phyloP scores from a whole-genome alignment of 2,329 filamentous ascomycete species.

The Chaetomiaceae sp. region DNA sequence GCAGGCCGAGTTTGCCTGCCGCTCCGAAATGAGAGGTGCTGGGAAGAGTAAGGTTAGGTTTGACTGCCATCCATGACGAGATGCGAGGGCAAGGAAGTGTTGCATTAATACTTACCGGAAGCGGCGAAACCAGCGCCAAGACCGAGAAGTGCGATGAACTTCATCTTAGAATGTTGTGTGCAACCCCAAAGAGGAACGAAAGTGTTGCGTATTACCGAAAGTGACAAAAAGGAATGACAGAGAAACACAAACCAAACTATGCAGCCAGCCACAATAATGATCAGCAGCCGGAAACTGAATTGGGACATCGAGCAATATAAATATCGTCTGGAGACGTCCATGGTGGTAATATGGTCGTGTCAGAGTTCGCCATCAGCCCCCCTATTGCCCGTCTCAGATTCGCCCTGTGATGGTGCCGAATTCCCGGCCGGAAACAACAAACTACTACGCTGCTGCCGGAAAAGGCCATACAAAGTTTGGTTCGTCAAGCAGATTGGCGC shows the following conservation, averaged over 20 bases:
- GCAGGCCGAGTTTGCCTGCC: conserved; percentile 38
- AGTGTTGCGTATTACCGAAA: background rate
- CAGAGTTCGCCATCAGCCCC: too few relatives aligned
- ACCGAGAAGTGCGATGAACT: conserved; percentile 12
- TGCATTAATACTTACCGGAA: conserved; percentile 5
- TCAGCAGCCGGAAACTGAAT: background rate
- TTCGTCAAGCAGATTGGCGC: too few relatives aligned
- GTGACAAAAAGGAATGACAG: background rate
- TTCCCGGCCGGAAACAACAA: too few relatives aligned
- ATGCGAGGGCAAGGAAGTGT: background rate
- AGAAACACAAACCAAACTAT: background rate
- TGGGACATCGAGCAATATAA: background rate
- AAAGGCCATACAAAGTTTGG: too few relatives aligned
- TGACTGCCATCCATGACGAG: background rate
- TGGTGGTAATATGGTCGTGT: too few relatives aligned
- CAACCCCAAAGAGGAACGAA: background rate
- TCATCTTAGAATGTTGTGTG: conserved; percentile 12
- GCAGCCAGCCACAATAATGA: conserved; percentile 1
- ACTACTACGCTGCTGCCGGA: too few relatives aligned
- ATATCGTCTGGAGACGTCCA: background rate
- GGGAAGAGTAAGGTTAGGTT: background rate
- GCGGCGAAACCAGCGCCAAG: conserved; percentile 15
- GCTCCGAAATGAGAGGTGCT: conserved; percentile 17
- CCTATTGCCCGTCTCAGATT: too few relatives aligned
- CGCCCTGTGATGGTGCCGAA: too few relatives aligned